These are phyloP conservation scores for Barnettozyma wickerhamii DNA, from an alignment of 805 yeast species.

Conservation along the genomic window DNA sequence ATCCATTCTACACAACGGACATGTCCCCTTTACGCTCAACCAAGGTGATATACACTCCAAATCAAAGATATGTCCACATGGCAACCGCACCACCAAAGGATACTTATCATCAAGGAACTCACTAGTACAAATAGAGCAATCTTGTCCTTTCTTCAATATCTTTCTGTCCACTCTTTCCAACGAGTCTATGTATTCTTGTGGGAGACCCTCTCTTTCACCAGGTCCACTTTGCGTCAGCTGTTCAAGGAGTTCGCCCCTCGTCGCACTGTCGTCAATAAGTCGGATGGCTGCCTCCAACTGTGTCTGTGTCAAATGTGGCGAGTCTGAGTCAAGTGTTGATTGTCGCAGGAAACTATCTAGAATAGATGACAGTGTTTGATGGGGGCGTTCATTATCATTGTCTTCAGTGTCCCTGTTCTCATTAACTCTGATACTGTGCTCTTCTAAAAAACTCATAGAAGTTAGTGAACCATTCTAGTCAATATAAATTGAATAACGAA, in stretches of 20 bases:
- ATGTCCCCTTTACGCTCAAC: constrained; percentile 68
- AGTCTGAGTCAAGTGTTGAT: constrained; percentile 7
- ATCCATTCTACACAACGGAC: constrained; percentile 84
- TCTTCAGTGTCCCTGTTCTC: constrained; percentile 1
- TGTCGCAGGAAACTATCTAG: constrained; percentile 12
- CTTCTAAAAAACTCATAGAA: constrained; percentile 9
- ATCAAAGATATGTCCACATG: constrained; percentile 78
- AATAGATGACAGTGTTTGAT: constrained; percentile 17
- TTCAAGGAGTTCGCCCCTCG: constrained; percentile 24
- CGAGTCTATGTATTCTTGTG: constrained; percentile 67
- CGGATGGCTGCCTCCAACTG: constrained; percentile 18
- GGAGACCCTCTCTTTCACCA: constrained; percentile 45
- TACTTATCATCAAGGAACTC: constrained; percentile 66
- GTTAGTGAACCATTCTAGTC: too few relatives aligned
- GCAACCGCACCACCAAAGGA: constrained; percentile 74
- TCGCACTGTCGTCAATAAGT: constrained; percentile 16
- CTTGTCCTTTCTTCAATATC: constrained; percentile 42
- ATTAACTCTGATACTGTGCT: constrained; percentile 2
- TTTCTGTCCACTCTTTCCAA: constrained; percentile 63
- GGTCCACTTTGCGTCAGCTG: constrained; percentile 17
- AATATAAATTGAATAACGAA: too few relatives aligned
- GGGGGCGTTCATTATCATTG: constrained; percentile 7
- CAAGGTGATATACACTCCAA: constrained; percentile 89
- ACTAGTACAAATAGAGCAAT: constrained; percentile 83
- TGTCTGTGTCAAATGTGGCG: constrained; percentile 4